Conservation (phyloP, 805 yeast genomes). For the Cyberlindnera amylophila region DNA sequence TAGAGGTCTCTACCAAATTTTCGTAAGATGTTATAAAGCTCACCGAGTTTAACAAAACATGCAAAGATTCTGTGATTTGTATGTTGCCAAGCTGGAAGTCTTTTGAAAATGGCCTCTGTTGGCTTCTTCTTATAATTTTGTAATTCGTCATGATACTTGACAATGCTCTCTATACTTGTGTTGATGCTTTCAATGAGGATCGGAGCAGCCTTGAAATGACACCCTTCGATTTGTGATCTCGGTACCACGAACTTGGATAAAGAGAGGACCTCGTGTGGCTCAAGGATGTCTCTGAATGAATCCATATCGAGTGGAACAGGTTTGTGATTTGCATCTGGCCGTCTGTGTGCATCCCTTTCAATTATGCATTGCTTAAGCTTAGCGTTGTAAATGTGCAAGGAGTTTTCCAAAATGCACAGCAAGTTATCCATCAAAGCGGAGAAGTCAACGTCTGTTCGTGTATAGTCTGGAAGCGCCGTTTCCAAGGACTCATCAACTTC, state of each 20-base stretch:
- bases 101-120: slow-evolving; percentile 23
- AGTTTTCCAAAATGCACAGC: slow-evolving; percentile 25
- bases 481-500: slow-evolving; percentile 23
- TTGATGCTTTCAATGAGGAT: slow-evolving; percentile 26
- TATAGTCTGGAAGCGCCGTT: slow-evolving; percentile 3
- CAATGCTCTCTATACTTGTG: slow-evolving; percentile 20
- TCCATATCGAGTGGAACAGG: slow-evolving; percentile 27
- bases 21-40: slow-evolving; percentile 38
- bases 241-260: slow-evolving; percentile 31
- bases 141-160: slow-evolving; percentile 26
- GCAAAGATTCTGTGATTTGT: slow-evolving; percentile 46
- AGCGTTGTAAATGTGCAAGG: slow-evolving; percentile 28
- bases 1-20: slow-evolving; percentile 40
- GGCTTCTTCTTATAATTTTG: slow-evolving; percentile 24
- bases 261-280: slow-evolving; percentile 32
- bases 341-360: slow-evolving; percentile 31
- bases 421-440: slow-evolving; percentile 8
- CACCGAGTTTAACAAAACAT: slow-evolving; percentile 34
- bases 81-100: slow-evolving; percentile 35
- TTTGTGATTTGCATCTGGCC: slow-evolving; percentile 29
- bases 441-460: slow-evolving; percentile 8
- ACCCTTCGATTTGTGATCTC: slow-evolving; percentile 23
- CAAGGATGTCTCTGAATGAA: slow-evolving; percentile 30
- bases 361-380: slow-evolving; percentile 28
- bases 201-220: slow-evolving; percentile 29